Base-by-base conservation (phyloP, 768 basidiomycete genomes). In the Tulasnella sp. region DNA sequence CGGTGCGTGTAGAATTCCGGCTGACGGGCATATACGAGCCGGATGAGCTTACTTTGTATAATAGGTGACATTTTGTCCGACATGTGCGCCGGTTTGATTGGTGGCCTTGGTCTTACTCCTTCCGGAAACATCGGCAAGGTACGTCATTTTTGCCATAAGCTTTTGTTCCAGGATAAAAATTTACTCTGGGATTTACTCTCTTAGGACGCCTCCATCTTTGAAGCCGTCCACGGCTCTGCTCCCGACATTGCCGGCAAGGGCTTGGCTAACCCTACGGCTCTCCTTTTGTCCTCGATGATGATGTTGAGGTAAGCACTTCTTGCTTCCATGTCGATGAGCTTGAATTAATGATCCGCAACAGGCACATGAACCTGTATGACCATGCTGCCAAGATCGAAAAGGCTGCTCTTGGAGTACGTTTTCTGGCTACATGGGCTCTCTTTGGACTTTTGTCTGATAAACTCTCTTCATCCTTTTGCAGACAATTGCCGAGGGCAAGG, bases 181-280 rank as follows among this genome's bases (percentile, higher is more conserved):
- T 64, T 25, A 64, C 31, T 34, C 11, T 75, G 75, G 40, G 80
- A 40, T 34, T 71, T 29, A 37, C 37, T 52, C 77, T 22, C 75
- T 36, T 79, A 95, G 92, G 96, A 98, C 83, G 97, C 97, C 42
- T 98, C 96, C 75, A 99, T 99, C 83, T 99, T 99, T 80, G 97
- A 99, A 85, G 97, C 97, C 78, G 97, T 99, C 14, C 97, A 99
- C 84, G 97, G 97, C 76, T 98, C 96, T 25, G 97, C 97, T 8
- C 97, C 97, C n/a, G 97, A 99, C 83, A 99, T 99, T 82, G 97
- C 94, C 92, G 92, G 93, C 81, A 93, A 94, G 82, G 94, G 94
- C 78, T 86, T 95, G 80, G 97, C 97, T 81, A 99, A 99, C 87
- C 97, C 97, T n/a, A 99, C 97, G n/a, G 97, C 97, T 3, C 88